Evolutionary conservation across 352 stramenopile species (phyloP).

Genomic region (Phytophthora nicotianae): DNA sequence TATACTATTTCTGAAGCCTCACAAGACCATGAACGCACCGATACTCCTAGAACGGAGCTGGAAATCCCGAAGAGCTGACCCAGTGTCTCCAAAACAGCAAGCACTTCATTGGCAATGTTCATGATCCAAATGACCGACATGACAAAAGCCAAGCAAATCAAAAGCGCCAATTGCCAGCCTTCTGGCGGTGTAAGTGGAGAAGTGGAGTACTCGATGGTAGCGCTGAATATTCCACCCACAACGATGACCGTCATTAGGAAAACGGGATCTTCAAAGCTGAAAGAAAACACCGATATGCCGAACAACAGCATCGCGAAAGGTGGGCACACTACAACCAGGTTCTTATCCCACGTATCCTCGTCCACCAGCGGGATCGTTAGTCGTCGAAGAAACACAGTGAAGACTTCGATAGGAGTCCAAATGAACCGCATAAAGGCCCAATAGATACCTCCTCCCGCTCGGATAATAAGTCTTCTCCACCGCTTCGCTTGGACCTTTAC

Average conservation of each 20-base stretch:
- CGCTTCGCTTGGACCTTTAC: constrained; percentile 28
- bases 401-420: constrained; percentile 75
- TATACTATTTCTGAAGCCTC: not conserved
- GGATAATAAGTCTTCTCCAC: constrained; percentile 25
- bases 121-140: constrained; percentile 91
- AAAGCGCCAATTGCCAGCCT: constrained; percentile 55
- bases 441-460: constrained; percentile 30
- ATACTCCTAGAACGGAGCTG: constrained; percentile 76
- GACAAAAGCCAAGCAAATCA: constrained; percentile 74
- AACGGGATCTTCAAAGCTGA: constrained; percentile 49
- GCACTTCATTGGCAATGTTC: constrained; percentile 83
- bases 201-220: constrained; percentile 51
- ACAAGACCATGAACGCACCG: constrained; percentile 42
- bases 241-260: constrained; percentile 54
- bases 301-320: constrained; percentile 66
- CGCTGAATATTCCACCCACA: constrained; percentile 49
- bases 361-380: constrained; percentile 82
- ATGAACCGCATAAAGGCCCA: constrained; percentile 49
- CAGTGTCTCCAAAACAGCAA: constrained; percentile 75
- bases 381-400: constrained; percentile 67
- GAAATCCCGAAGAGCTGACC: constrained; percentile 78
- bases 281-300: constrained; percentile 54
- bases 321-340: constrained; percentile 67
- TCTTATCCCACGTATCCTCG: constrained; percentile 84
- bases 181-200: constrained; percentile 52